phyloP scores from a whole-genome alignment of 768 basidiomycete genomes.

The Termitomyces sp. region DNA sequence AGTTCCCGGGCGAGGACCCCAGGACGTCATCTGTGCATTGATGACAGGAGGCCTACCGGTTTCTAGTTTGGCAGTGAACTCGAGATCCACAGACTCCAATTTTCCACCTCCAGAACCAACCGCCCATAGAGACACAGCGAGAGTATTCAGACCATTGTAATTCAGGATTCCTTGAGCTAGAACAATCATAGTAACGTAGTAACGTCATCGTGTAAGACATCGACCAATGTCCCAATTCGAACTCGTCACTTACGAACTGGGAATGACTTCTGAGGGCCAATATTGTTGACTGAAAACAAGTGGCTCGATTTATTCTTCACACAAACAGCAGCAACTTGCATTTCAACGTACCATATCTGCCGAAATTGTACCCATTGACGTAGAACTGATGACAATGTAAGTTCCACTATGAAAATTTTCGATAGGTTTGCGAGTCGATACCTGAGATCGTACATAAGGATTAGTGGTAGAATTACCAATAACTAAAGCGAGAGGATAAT shows the following conservation, averaged over 20 bases:
- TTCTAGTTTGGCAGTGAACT: slow-evolving; percentile 31
- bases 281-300: slow-evolving; percentile 28
- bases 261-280: slow-evolving; percentile 36
- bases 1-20: slow-evolving; percentile 25
- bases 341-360: slow-evolving; percentile 31
- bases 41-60: slow-evolving; percentile 27
- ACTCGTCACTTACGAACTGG: slow-evolving; percentile 32
- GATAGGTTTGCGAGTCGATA: slow-evolving; percentile 4
- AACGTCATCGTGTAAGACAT: not conserved
- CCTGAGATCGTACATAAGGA: slow-evolving; percentile 37
- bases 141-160: slow-evolving; percentile 39
- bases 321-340: not conserved
- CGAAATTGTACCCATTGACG: slow-evolving; percentile 40
- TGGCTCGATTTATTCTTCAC: not conserved
- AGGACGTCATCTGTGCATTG: slow-evolving; percentile 28
- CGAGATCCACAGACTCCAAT: slow-evolving; percentile 30
- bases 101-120: slow-evolving; percentile 32
- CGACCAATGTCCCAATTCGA: not conserved
- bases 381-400: slow-evolving; percentile 22
- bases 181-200: too few relatives aligned
- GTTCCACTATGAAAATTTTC: too few relatives aligned
- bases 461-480: slow-evolving; percentile 39
- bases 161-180: slow-evolving; percentile 46
- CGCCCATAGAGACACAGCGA: slow-evolving; percentile 45
- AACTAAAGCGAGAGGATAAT: slow-evolving; percentile 42